phyloP scores from a whole-genome alignment of 805 yeast genomes.

The Jamesozyma jinghongensis region DNA sequence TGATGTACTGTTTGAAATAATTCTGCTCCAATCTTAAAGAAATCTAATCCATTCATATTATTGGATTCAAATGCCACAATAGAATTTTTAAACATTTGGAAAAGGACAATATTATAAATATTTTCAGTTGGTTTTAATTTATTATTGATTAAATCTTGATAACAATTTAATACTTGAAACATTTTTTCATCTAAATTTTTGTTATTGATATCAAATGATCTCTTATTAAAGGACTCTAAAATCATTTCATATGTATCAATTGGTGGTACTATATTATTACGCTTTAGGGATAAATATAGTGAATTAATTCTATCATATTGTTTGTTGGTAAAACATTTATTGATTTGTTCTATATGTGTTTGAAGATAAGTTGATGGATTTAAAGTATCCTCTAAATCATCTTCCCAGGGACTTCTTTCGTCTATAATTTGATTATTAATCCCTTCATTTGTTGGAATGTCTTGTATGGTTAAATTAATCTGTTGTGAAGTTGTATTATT shows the following conservation, averaged over 20 bases:
- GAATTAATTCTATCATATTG: constrained; percentile 33
- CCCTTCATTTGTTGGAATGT: too few relatives aligned
- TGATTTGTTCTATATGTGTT: constrained; percentile 28
- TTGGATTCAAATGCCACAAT: constrained; percentile 32
- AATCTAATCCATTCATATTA: constrained; percentile 37
- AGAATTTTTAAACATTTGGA: constrained; percentile 43
- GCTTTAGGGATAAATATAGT: constrained; percentile 33
- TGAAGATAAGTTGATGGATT: constrained; percentile 27
- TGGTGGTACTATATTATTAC: constrained; percentile 41
- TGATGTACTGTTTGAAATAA: constrained; percentile 34
- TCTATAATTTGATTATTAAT: background rate
- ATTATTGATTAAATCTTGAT: constrained; percentile 53
- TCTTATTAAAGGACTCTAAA: constrained; percentile 41
- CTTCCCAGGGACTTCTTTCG: constrained; percentile 21
- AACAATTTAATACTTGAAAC: constrained; percentile 54
- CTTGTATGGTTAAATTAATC: background rate
- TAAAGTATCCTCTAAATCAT: constrained; percentile 24
- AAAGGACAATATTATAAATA: constrained; percentile 46
- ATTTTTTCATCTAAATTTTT: constrained; percentile 50
- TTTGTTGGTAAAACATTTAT: constrained; percentile 17
- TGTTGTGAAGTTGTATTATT: background rate
- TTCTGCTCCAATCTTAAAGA: constrained; percentile 43
- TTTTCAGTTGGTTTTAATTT: constrained; percentile 45
- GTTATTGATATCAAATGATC: constrained; percentile 44
- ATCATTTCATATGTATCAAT: constrained; percentile 46